These are phyloP conservation scores for Bolboschoenus planiculmis DNA, from an alignment of 176 grass and related monocot genomes.

Conservation along the genomic window DNA sequence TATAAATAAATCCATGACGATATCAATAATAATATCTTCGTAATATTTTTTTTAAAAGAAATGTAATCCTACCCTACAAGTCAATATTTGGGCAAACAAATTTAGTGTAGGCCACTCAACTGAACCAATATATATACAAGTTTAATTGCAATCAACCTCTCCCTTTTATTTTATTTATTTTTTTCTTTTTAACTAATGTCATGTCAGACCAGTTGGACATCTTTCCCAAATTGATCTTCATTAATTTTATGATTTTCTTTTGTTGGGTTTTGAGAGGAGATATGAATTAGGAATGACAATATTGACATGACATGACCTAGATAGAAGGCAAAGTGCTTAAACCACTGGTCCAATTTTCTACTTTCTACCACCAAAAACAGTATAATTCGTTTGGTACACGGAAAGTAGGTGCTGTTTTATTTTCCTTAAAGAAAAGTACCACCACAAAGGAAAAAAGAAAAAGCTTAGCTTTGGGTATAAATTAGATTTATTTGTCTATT, in stretches of 20 bases:
- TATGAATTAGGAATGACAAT: background rate
- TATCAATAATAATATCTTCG: too few species aligned
- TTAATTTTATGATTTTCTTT: background rate
- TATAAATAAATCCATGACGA: too few species aligned
- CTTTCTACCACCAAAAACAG: background rate
- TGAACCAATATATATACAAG: background rate
- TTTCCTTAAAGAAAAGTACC: background rate
- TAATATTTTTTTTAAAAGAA: too few species aligned
- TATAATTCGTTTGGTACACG: background rate
- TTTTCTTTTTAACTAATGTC: background rate
- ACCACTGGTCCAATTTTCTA: background rate
- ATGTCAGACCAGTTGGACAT: background rate
- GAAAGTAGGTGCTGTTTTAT: constrained; percentile 1
- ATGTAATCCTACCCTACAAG: background rate
- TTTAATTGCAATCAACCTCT: background rate
- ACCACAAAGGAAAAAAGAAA: background rate
- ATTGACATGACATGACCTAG: background rate
- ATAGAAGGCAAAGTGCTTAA: constrained; percentile 1
- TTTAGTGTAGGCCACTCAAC: background rate
- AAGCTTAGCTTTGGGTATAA: background rate
- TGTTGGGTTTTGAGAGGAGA: background rate
- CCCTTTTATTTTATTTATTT: background rate
- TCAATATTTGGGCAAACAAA: background rate
- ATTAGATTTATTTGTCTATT: background rate
- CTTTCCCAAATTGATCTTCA: background rate